phyloP scores from a whole-genome alignment of 129 eudicot genomes.

The Artemisia argyi region DNA sequence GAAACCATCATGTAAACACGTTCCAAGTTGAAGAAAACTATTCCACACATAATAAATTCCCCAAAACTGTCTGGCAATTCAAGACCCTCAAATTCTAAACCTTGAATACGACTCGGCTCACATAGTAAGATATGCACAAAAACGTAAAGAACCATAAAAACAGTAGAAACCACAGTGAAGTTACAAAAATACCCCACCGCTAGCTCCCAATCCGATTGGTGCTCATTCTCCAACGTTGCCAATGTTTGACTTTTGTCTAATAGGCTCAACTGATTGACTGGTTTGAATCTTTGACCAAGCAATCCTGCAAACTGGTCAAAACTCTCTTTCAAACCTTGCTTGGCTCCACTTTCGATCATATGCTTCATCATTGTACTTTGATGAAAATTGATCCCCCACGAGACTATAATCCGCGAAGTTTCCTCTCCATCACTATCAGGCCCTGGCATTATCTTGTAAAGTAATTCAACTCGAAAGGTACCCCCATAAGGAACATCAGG shows the following conservation, averaged over 20 bases:
- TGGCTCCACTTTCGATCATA: conserved; percentile 85
- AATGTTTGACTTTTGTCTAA: conserved; percentile 60
- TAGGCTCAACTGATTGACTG: conserved; percentile 21
- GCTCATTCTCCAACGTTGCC: conserved; percentile 56
- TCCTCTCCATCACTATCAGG: conserved; percentile 52
- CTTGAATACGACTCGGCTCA: conserved; percentile 46
- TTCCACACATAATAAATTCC: conserved; percentile 63
- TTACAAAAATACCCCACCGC: conserved; percentile 68
- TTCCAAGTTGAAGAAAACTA: conserved; percentile 63
- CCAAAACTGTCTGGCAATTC: conserved; percentile 94
- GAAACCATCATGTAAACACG: conserved; percentile 75
- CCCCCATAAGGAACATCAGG: conserved; percentile 93
- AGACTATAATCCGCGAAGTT: conserved; percentile 57
- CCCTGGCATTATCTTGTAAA: conserved; percentile 69
- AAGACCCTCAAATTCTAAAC: conserved; percentile 74
- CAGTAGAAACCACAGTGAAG: conserved; percentile 63
- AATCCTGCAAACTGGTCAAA: conserved; percentile 67
- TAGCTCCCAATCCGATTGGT: conserved; percentile 67
- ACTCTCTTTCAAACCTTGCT: conserved; percentile 88
- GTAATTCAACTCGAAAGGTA: conserved; percentile 63
- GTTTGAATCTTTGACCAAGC: conserved; percentile 50
- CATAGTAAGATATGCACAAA: conserved; percentile 61
- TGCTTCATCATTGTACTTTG: conserved; percentile 88
- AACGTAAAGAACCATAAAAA: conserved; percentile 51
- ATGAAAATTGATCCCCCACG: conserved; percentile 74